Evolutionary conservation across 768 basidiomycete species (phyloP).

Genomic region (Mrakia gelida): DNA sequence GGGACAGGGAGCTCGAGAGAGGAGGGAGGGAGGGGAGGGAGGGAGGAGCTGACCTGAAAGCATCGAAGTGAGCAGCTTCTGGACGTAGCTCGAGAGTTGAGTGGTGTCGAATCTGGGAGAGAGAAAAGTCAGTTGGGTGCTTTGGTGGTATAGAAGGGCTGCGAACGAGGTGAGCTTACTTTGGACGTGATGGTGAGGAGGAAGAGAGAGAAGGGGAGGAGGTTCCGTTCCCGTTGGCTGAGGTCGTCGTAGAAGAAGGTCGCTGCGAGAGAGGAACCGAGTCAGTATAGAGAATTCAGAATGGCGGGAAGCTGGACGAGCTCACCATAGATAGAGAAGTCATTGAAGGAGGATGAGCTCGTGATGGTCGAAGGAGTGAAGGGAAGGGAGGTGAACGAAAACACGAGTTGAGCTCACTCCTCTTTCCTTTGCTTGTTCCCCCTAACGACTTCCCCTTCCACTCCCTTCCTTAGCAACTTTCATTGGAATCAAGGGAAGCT

Average conservation of each 20-base stretch:
- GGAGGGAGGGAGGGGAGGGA: too few species aligned
- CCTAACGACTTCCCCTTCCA: not conserved
- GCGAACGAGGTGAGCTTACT: not conserved
- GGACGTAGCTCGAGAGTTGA: not conserved
- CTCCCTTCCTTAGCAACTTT: not conserved
- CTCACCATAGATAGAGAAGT: not conserved
- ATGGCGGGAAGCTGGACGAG: too few species aligned
- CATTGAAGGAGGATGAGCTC: not conserved
- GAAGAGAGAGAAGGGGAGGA: not conserved
- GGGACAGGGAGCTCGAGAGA: not conserved
- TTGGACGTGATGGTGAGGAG: conserved; percentile 10
- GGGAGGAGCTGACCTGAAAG: not conserved
- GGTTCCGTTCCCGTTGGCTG: not conserved
- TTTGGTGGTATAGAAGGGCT: too few species aligned
- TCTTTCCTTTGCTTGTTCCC: not conserved
- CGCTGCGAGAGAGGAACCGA: not conserved
- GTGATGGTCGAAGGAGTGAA: not conserved
- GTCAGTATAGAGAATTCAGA: not conserved
- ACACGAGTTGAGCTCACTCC: not conserved
- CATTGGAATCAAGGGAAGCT: not conserved
- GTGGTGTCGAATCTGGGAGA: not conserved
- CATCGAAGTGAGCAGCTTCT: not conserved
- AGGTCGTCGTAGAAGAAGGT: not conserved
- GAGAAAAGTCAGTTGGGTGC: too few species aligned
- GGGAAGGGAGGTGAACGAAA: not conserved